phyloP scores from a whole-genome alignment of 2,329 filamentous ascomycete genomes.

The Karstenula rhodostoma region DNA sequence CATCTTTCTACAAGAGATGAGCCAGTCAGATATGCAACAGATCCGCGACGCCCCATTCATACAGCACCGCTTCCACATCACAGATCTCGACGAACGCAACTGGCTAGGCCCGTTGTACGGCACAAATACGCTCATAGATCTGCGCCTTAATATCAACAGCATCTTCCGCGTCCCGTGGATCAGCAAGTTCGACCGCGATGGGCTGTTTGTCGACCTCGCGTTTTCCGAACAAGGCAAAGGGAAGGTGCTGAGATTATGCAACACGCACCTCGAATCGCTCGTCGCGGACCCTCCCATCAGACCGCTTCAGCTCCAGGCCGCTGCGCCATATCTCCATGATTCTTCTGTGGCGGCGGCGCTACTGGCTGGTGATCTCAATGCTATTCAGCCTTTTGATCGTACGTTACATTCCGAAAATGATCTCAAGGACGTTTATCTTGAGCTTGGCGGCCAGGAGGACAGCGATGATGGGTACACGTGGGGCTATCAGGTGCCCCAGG shows the following conservation, averaged over 20 bases:
- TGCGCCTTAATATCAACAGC: slow-evolving; percentile 52
- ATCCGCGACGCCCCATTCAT: slow-evolving; percentile 60
- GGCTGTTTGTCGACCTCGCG: slow-evolving; percentile 62
- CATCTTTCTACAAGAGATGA: slow-evolving; percentile 64
- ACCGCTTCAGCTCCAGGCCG: slow-evolving; percentile 57
- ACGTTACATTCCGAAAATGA: slow-evolving; percentile 58
- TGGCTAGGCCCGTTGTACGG: slow-evolving; percentile 61
- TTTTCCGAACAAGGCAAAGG: slow-evolving; percentile 23
- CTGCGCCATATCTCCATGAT: slow-evolving; percentile 55
- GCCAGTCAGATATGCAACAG: slow-evolving; percentile 53
- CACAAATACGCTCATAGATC: slow-evolving; percentile 62
- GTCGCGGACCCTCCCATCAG: slow-evolving; percentile 58
- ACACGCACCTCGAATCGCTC: slow-evolving; percentile 66
- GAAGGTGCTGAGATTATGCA: slow-evolving; percentile 59
- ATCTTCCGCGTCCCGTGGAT: slow-evolving; percentile 62
- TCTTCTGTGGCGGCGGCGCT: slow-evolving; percentile 52
- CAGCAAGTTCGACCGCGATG: slow-evolving; percentile 63
- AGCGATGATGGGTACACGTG: slow-evolving; percentile 64
- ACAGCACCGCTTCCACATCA: slow-evolving; percentile 57
- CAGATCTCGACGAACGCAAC: slow-evolving; percentile 53
- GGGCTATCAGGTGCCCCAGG: slow-evolving; percentile 62
- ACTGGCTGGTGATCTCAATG: slow-evolving; percentile 66
- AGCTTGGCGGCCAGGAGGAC: slow-evolving; percentile 60
- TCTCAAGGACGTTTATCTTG: slow-evolving; percentile 63
- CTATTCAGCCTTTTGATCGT: slow-evolving; percentile 63